Percentiles rank a stretch among this genome's conserved stretches.
Conservation (phyloP, 192 early-diverging fungal genomes). For the Phlyctochytrium bullatum region DNA sequence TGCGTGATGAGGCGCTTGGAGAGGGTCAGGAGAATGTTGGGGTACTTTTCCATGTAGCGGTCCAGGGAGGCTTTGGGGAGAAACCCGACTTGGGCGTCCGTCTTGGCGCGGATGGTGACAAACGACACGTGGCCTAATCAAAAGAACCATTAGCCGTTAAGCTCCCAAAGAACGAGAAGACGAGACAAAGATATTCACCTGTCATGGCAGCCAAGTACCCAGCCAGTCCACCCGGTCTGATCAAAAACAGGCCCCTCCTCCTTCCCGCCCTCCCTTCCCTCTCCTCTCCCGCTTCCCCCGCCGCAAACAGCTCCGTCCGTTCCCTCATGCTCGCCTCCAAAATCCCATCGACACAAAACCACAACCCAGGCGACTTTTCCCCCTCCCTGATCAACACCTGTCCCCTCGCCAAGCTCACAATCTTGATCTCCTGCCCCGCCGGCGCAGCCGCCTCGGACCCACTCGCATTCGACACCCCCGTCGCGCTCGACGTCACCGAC, state of each 20-base stretch:
- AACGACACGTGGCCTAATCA: slow-evolving; percentile 80
- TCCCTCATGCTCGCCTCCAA: slow-evolving; percentile 67
- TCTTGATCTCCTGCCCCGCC: slow-evolving; percentile 24
- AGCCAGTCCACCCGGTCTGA: slow-evolving; percentile 82
- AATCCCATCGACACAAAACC: slow-evolving; percentile 89
- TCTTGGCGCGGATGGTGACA: slow-evolving; percentile 77
- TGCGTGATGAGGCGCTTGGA: slow-evolving; percentile 81
- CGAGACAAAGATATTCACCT: too few relatives aligned
- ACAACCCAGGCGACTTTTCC: slow-evolving; percentile 79
- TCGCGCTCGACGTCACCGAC: slow-evolving; percentile 4
- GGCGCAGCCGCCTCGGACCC: background rate
- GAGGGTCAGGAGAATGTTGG: slow-evolving; percentile 77
- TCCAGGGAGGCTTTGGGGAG: slow-evolving; percentile 81
- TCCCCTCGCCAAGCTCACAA: slow-evolving; percentile 67
- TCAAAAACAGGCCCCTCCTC: slow-evolving; percentile 61
- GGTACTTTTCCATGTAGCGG: slow-evolving; percentile 80
- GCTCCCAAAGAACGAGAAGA: background rate
- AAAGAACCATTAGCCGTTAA: slow-evolving; percentile 4
- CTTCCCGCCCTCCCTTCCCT: slow-evolving; percentile 1
- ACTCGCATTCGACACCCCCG: background rate
- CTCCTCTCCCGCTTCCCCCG: background rate
- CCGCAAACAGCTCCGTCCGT: slow-evolving; percentile 18
- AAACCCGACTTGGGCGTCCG: slow-evolving; percentile 82
- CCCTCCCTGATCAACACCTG: slow-evolving; percentile 77
- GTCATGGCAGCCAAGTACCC: slow-evolving; percentile 92